Conservation (phyloP, 257 asterid genomes). For the Nicotiana attenuata region DNA sequence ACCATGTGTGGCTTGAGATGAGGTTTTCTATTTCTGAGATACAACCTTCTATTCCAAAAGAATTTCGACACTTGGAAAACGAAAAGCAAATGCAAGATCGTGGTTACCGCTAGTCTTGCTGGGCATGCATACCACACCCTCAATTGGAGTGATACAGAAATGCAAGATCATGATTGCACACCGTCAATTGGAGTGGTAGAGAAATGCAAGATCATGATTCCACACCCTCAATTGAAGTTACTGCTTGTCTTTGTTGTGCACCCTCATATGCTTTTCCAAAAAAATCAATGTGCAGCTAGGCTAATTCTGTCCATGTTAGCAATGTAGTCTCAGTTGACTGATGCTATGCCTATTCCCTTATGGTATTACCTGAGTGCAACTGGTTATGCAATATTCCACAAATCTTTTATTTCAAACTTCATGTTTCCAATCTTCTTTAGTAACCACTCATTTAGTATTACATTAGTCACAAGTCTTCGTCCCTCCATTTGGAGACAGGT, state of each 20-base stretch:
- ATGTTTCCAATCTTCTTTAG: not conserved
- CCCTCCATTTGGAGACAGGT: no score
- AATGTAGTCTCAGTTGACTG: not conserved
- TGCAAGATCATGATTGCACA: no score
- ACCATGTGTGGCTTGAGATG: constrained; percentile 4
- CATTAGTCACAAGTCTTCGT: not conserved
- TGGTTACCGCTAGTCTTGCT: not conserved
- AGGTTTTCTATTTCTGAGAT: not conserved
- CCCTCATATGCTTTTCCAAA: not conserved
- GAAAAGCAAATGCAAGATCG: not conserved
- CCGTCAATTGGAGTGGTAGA: no score
- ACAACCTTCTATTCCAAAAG: not conserved
- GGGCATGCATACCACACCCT: not conserved
- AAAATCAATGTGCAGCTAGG: not conserved
- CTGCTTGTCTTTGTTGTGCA: not conserved
- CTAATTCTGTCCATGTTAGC: not conserved
- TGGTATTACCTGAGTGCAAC: not conserved
- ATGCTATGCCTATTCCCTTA: not conserved
- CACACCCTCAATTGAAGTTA: not conserved
- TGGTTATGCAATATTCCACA: not conserved
- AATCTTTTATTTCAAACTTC: not conserved
- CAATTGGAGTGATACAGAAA: not conserved
- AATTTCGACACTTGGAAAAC: not conserved
- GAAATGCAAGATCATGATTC: not conserved
- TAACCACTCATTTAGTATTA: not conserved